These are phyloP conservation scores for Leccinellum albellum DNA, from an alignment of 768 basidiomycete genomes.

Conservation along the genomic window DNA sequence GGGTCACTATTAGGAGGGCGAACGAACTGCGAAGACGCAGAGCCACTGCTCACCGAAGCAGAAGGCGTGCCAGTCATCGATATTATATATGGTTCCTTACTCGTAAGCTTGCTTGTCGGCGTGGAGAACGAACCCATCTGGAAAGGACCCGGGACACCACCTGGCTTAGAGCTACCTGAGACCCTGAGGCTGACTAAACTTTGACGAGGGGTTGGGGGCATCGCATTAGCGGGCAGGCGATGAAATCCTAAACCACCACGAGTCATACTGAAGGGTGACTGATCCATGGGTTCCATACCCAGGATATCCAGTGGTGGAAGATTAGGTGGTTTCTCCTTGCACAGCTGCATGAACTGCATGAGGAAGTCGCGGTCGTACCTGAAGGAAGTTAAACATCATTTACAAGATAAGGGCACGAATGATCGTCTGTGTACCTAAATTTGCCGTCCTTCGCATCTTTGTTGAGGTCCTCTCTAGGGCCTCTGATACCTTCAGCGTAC, in stretches of 20 bases:
- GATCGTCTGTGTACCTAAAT: conserved; percentile 58
- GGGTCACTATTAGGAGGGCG: conserved; percentile 57
- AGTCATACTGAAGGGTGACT: conserved; percentile 44
- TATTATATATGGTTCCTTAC: conserved; percentile 61
- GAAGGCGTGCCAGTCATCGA: conserved; percentile 39
- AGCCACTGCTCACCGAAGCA: conserved; percentile 50
- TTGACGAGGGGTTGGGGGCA: conserved; percentile 43
- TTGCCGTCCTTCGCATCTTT: conserved; percentile 79
- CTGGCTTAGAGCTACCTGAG: conserved; percentile 30
- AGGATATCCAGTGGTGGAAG: conserved; percentile 88
- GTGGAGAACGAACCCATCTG: conserved; percentile 68
- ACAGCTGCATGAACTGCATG: conserved; percentile 93
- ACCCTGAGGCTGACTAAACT: conserved; percentile 47
- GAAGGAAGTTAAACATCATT: conserved; percentile 6
- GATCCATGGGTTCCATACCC: conserved; percentile 78
- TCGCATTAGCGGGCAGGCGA: conserved; percentile 41
- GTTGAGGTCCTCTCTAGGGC: conserved; percentile 85
- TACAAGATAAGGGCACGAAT: background rate
- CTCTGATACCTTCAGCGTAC: conserved; percentile 80
- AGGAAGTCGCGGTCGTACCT: conserved; percentile 98
- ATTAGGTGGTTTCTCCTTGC: conserved; percentile 90
- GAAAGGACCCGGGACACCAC: conserved; percentile 27
- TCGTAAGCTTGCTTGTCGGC: conserved; percentile 52
- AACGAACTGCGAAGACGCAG: conserved; percentile 45
- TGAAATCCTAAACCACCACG: conserved; percentile 67